phyloP scores from a whole-genome alignment of 2,329 filamentous ascomycete species.

The Stemphylium beticola region DNA sequence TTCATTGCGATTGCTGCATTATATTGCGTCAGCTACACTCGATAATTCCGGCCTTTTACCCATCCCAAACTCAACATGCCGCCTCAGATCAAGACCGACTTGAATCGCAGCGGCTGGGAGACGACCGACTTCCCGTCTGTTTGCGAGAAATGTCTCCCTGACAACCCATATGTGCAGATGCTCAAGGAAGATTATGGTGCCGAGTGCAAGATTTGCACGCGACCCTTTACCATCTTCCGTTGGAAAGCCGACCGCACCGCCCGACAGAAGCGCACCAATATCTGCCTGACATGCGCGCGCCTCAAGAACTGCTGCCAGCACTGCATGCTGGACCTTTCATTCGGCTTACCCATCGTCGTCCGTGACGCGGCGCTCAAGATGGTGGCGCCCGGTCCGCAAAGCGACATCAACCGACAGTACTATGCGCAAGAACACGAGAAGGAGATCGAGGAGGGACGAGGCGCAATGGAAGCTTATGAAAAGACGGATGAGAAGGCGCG shows the following conservation, averaged over 20 bases:
- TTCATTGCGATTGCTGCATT: neutral
- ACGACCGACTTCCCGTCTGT: slow-evolving; percentile 88
- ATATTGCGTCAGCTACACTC: neutral
- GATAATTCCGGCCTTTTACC: neutral
- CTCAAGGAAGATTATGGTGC: slow-evolving; percentile 95
- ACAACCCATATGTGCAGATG: slow-evolving; percentile 99
- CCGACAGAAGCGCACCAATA: slow-evolving; percentile 90
- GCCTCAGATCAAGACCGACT: slow-evolving; percentile 92
- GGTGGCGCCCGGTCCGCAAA: slow-evolving; percentile 91
- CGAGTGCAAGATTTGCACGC: slow-evolving; percentile 76
- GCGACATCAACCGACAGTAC: slow-evolving; percentile 93
- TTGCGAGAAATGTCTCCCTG: slow-evolving; percentile 90
- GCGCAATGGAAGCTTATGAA: slow-evolving; percentile 83
- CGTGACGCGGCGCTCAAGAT: slow-evolving; percentile 97
- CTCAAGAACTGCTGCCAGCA: slow-evolving; percentile 99
- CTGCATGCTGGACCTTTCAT: slow-evolving; percentile 97
- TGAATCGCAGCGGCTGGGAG: slow-evolving; percentile 96
- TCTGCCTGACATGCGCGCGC: slow-evolving; percentile 94
- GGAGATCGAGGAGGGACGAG: slow-evolving; percentile 89
- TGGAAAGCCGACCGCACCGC: slow-evolving; percentile 94
- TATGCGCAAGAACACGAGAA: slow-evolving; percentile 97
- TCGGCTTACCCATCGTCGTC: slow-evolving; percentile 92
- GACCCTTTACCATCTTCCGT: slow-evolving; percentile 93
- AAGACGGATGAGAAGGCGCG: slow-evolving; percentile 97
- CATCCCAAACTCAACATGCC: slow-evolving; percentile 62